Evolutionary conservation across 768 basidiomycete genomes (phyloP).

Genomic region (Mrakia hoshinonis): DNA sequence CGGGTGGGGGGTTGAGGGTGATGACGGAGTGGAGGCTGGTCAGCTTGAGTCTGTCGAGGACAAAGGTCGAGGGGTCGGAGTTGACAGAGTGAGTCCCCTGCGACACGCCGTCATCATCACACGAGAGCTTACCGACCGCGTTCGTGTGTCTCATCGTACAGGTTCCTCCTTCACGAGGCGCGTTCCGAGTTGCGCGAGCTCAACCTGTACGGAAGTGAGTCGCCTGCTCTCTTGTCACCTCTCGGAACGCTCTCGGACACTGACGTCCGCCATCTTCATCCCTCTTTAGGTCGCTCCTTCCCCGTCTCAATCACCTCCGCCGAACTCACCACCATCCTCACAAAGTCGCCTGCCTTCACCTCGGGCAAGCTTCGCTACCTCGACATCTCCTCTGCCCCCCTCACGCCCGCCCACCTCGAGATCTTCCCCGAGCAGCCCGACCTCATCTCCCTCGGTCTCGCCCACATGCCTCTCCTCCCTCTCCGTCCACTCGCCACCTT

Average conservation of each 20-base stretch:
- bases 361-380: conserved; percentile 70
- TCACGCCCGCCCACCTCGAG: conserved; percentile 53
- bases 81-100: conserved; percentile 11
- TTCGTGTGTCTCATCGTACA: conserved; percentile 33
- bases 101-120: not conserved
- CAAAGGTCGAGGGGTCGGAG: conserved; percentile 48
- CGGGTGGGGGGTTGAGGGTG: conserved; percentile 45
- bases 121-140: not conserved
- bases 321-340: conserved; percentile 61
- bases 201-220: conserved; percentile 79
- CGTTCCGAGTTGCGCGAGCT: conserved; percentile 50
- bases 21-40: conserved; percentile 53
- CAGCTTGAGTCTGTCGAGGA: conserved; percentile 72
- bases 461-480: conserved; percentile 65
- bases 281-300: conserved; percentile 41
- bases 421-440: conserved; percentile 56
- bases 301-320: conserved; percentile 58
- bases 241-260: not conserved
- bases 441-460: conserved; percentile 81
- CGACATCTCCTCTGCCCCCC: conserved; percentile 74
- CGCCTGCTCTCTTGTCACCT: conserved; percentile 34
- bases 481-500: conserved; percentile 61
- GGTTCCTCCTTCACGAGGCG: conserved; percentile 38
- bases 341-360: conserved; percentile 67
- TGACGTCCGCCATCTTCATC: not conserved